A percentile compares a stretch with the other conserved stretches of the same genome.
These are phyloP conservation scores for Dictyostelium intermedium DNA, from an alignment of 78 protist species.

Conservation along the genomic window DNA sequence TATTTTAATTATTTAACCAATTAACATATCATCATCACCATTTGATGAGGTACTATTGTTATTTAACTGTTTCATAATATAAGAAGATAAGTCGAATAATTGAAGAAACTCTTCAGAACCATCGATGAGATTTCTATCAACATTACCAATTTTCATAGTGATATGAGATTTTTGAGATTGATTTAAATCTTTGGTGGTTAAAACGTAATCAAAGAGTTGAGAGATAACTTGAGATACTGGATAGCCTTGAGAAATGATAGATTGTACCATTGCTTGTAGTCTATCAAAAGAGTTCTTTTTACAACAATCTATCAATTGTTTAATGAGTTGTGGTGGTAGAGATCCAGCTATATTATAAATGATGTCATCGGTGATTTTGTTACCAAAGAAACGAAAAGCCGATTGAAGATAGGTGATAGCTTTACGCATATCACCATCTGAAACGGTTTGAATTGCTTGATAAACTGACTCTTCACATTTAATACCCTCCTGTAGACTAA, in stretches of 20 bases:
- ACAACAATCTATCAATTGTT: slow-evolving; percentile 29
- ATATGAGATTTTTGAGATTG: slow-evolving; percentile 69
- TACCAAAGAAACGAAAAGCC: slow-evolving; percentile 71
- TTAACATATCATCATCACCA: neutral
- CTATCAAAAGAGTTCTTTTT: slow-evolving; percentile 40
- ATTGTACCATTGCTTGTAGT: slow-evolving; percentile 12
- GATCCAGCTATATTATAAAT: slow-evolving; percentile 84
- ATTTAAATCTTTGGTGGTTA: neutral
- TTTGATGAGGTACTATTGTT: neutral
- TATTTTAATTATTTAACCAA: neutral
- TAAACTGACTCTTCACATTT: slow-evolving; percentile 23
- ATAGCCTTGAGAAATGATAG: slow-evolving; percentile 29
- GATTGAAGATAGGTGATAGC: slow-evolving; percentile 94
- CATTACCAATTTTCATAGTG: slow-evolving; percentile 60
- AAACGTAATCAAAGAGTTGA: slow-evolving; percentile 51
- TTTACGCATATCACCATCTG: slow-evolving; percentile 95
- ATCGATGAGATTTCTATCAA: slow-evolving; percentile 87
- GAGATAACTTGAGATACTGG: slow-evolving; percentile 73
- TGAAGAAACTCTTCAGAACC: slow-evolving; percentile 94
- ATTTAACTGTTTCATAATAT: slow-evolving; percentile 46
- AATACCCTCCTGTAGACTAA: slow-evolving; percentile 76
- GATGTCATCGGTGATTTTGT: neutral
- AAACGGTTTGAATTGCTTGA: slow-evolving; percentile 34
- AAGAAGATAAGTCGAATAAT: slow-evolving; percentile 65
- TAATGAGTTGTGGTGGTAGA: slow-evolving; percentile 31